Base-by-base conservation (phyloP, 2,329 filamentous ascomycete genomes). In the Pezicula radicicola region DNA sequence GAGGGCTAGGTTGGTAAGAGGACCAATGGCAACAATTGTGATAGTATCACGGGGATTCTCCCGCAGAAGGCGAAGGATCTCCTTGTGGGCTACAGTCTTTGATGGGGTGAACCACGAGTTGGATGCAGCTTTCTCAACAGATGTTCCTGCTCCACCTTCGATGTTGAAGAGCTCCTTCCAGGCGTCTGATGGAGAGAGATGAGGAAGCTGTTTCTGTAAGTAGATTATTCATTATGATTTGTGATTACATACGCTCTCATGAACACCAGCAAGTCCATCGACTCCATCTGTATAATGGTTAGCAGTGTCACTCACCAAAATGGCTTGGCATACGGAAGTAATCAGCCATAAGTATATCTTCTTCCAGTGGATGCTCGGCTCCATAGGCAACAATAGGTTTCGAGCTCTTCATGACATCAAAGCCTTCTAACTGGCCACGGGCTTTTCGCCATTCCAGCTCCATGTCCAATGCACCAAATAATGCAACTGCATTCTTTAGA, bases 401-500 rank as follows among this genome's bases (percentile, higher is more conserved):
- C 68, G 75, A 84, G 13, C 80, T 77, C 60, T 80, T 82, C 69
- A 97, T 73, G 7, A 84, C 78, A 48, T 85, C 85, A 61, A 91
- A 97, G 1, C 89, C 88, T 50, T 85, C 77, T 1, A 81, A 72
- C 50, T 77, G 80, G 16, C 88, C 88, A 40, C 84, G 80, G 12
- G 81, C 73, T 66, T 82, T 83, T 57, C 94, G 83, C 92, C 92
- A 97, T 60, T 83, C 79, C 60, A 91, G 78, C 72, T 99, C 94
- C 66, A 91, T 89, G 59, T 96, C 91, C 49, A 99, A 80, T 53
- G 96, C 87, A 64, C 97, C 87, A 74, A 99, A 97, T 55, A 97
- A 77, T 21, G 91, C 88, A 37, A 97, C 86, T 15, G 89, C 85
- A 71, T 99, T 99, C 47, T 88, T 85, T 47, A 97, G 78, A 63